Conservation (phyloP, 164 flowering plant genomes). For the Nelumbo lutea region DNA sequence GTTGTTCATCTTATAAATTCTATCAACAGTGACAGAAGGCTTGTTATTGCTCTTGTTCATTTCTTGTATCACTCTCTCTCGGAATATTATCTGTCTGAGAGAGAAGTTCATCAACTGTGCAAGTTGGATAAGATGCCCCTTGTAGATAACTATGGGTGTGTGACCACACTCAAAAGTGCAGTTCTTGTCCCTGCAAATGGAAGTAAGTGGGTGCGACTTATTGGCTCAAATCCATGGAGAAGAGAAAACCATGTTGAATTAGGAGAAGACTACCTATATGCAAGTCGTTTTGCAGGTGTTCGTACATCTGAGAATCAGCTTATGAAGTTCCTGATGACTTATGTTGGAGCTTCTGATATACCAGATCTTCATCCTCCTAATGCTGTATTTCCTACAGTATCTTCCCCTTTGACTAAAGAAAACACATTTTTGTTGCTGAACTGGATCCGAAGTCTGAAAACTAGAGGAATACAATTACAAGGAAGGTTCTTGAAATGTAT, state of each 20-base stretch:
- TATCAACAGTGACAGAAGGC: no score
- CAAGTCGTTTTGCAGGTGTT: conserved; percentile 31
- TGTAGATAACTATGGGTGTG: conserved; percentile 31
- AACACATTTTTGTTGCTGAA: conserved; percentile 48
- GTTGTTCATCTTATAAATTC: no score
- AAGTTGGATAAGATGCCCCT: no score
- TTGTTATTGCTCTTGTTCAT: no score
- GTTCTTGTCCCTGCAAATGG: conserved; percentile 61
- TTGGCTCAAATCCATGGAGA: conserved; percentile 59
- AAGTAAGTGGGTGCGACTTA: conserved; percentile 52
- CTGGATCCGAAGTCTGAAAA: conserved; percentile 38
- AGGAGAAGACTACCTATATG: conserved; percentile 39
- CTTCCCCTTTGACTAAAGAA: conserved; percentile 41
- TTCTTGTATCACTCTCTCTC: no score
- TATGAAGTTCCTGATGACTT: conserved; percentile 25
- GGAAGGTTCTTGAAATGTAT: conserved; percentile 40
- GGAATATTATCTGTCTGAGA: no score
- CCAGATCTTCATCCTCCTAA: conserved; percentile 54
- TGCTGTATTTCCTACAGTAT: conserved; percentile 32
- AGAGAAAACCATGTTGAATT: conserved; percentile 36
- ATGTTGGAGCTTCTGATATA: conserved; percentile 42
- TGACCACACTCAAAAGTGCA: conserved; percentile 15
- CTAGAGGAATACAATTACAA: conserved; percentile 16
- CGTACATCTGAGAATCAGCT: conserved; percentile 22
- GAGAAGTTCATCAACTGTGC: no score